A percentile compares a stretch with the other conserved stretches of the same genome.
These are phyloP conservation scores for Monilinia aucupariae DNA, from an alignment of 2,329 filamentous ascomycete genomes.

Conservation along the genomic window DNA sequence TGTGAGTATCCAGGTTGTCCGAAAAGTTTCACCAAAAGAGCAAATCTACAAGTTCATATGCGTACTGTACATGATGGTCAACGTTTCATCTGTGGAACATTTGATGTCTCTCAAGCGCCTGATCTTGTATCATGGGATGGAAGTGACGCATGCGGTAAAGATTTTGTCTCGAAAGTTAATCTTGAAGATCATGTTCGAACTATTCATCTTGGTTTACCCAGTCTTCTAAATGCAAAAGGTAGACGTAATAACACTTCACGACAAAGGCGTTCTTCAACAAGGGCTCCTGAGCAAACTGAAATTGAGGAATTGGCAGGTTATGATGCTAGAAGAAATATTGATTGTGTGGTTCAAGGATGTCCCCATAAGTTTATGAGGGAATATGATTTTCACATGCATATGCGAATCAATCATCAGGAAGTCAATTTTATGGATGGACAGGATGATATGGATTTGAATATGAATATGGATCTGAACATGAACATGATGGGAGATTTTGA, in stretches of 20 bases:
- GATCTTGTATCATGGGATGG: constrained; percentile 61
- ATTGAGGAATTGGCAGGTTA: constrained; percentile 50
- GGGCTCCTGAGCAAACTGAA: constrained; percentile 23
- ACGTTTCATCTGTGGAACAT: constrained; percentile 72
- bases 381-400: constrained; percentile 53
- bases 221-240: constrained; percentile 37
- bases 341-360: constrained; percentile 48
- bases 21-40: constrained; percentile 73
- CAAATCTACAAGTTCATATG: constrained; percentile 78
- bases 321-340: constrained; percentile 42
- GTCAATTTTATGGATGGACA: background rate
- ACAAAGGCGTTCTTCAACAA: background rate
- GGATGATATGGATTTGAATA: background rate
- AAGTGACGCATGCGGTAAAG: constrained; percentile 64
- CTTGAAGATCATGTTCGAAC: constrained; percentile 82
- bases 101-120: constrained; percentile 52
- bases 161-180: constrained; percentile 70
- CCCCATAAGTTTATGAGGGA: constrained; percentile 50
- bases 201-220: constrained; percentile 63
- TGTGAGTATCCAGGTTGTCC: constrained; percentile 66
- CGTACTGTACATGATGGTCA: constrained; percentile 70
- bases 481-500: background rate
- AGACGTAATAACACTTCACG: constrained; percentile 30
- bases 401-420: constrained; percentile 41
- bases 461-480: background rate